phyloP scores from a whole-genome alignment of 768 basidiomycete genomes.

The Cystofilobasidium macerans region DNA sequence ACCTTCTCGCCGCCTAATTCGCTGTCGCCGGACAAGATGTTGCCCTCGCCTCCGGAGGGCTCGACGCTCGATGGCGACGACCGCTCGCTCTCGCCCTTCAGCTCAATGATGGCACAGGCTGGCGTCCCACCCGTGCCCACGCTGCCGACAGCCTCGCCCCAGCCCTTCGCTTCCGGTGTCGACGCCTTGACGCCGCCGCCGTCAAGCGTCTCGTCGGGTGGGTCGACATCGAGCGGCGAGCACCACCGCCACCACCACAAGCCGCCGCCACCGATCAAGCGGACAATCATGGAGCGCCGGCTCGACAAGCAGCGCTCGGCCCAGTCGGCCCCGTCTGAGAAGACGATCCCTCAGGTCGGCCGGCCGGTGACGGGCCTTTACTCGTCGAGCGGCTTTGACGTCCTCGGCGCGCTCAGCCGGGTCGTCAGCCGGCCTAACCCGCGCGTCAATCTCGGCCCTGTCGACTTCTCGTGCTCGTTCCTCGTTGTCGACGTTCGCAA shows the following conservation, averaged over 20 bases:
- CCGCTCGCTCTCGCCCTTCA: slow-evolving; percentile 2
- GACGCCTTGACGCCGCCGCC: background rate
- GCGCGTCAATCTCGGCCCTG: slow-evolving; percentile 68
- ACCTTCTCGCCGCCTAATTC: background rate
- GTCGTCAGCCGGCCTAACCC: slow-evolving; percentile 66
- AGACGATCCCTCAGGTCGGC: slow-evolving; percentile 19
- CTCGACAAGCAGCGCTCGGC: background rate
- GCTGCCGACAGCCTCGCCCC: background rate
- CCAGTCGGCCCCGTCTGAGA: background rate
- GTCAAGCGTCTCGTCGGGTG: background rate
- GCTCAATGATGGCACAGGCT: background rate
- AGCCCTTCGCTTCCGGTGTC: background rate
- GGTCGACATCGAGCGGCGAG: background rate
- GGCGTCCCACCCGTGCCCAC: background rate
- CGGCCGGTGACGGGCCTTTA: slow-evolving; percentile 48
- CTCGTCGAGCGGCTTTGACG: slow-evolving; percentile 81
- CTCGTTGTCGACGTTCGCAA: slow-evolving; percentile 61
- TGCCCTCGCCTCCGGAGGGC: background rate
- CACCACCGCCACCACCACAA: too few species aligned
- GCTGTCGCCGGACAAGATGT: background rate
- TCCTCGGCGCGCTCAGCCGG: slow-evolving; percentile 66
- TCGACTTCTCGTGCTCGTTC: slow-evolving; percentile 87
- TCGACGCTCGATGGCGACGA: background rate
- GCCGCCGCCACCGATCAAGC: too few species aligned
- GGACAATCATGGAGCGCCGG: background rate